Evolutionary conservation across 2,329 filamentous ascomycete species (phyloP), one percentile per base, ranked within the genome.

Genomic region (Gyromitra esculenta): DNA sequence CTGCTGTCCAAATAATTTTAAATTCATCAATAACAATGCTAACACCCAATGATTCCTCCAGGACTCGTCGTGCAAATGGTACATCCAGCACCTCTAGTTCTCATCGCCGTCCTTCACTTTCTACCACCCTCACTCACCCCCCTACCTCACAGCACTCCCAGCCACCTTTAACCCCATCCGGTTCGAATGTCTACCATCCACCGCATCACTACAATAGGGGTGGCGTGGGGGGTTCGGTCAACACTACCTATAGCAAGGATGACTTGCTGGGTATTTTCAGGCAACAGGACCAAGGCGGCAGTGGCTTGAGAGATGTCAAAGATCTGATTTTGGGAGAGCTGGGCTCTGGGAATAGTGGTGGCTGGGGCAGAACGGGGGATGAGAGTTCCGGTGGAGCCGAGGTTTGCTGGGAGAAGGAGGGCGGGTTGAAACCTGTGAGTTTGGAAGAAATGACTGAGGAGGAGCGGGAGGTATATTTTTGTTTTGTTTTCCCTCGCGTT

Each of bases 361-460:
- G 79, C 13, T 77, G 79, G 78, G 71, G 71, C 18, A 76, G 77
- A 50, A 69, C 67, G 52, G 73, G 77, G 45, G 71, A 93, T 82
- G 89, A 91, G 78, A 86, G 88, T 78, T 90, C 90, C 75, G 89
- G 92, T 81, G 94, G 95, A 57, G 92, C 94, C n/a, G 93, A 96
- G 78, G 89, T 95, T 54, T 98, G 94, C 83, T 99, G 95, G 96
- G 92, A 97, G 82, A 85, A 88, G 75, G 87, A 88, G 76, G 93
- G 92, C 31, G 87, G 88, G 68, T 87, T 89, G 57, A 87, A 89
- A 79, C 93, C 94, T 5, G 86, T 97, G 79, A 90, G 89, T 39
- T 83, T 97, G 79, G 87, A 89, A 77, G 90, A 92, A 56, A 89
- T 97, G 89, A 88, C 86, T 41, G 88, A 90, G 60, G 88, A 90